phyloP scores from a whole-genome alignment of 2,329 filamentous ascomycete genomes.

The Ophiostoma australiae region DNA sequence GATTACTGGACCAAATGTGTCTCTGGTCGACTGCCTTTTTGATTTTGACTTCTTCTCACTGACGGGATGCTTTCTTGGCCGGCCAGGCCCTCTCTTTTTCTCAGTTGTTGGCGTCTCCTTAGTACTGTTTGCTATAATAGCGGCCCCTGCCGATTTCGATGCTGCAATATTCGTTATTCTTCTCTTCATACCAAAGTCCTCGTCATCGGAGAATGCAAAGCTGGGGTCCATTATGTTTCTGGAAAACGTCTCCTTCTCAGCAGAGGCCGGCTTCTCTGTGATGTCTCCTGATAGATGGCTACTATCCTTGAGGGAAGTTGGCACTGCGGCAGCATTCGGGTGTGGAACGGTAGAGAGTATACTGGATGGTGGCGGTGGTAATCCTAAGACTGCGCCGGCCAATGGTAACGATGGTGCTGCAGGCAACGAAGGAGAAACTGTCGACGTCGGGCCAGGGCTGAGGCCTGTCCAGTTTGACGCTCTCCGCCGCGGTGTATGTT shows the following conservation, averaged over 20 bases:
- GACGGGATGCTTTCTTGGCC: background rate
- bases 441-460: background rate
- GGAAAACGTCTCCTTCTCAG: conserved; percentile 16
- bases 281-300: background rate
- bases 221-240: conserved; percentile 30
- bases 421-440: background rate
- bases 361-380: background rate
- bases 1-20: background rate
- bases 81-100: background rate
- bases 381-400: background rate
- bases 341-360: background rate
- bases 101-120: background rate
- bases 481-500: background rate
- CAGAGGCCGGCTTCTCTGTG: background rate
- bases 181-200: conserved; percentile 27
- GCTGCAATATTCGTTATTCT: background rate
- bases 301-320: background rate
- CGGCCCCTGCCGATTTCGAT: background rate
- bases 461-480: conserved; percentile 11
- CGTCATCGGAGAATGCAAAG: conserved; percentile 38
- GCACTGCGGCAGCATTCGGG: background rate
- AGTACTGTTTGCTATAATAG: background rate
- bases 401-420: background rate
- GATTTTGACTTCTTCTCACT: background rate
- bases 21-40: background rate